Base-by-base conservation (phyloP, 1,139 yeast species). In the Kodamaea plutei region DNA sequence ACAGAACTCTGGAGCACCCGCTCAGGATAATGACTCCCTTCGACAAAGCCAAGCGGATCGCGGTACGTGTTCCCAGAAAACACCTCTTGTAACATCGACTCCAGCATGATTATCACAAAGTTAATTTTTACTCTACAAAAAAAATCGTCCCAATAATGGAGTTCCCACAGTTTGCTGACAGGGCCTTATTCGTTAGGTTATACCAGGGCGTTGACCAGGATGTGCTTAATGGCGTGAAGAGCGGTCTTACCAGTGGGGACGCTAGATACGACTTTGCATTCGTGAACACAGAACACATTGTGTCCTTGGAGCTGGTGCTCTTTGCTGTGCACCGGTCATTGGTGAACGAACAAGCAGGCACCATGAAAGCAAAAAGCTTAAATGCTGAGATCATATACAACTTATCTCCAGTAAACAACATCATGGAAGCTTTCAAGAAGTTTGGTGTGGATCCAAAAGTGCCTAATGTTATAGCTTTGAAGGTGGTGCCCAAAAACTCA, bases 351-450 rank as follows among this genome's bases (percentile, higher is more conserved):
- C 36, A 30, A 4, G 45, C 48, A 15, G 56, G 45, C 3, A 40
- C 46, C 13, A 60, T 58, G 61, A 56, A 54, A 38, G 68, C 74
- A 21, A 64, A 62, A 28, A 58, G 69, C 1, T 47, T 68, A 33
- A 58, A 66, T 39, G 60, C 73, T 0, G 73, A 68, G 39, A 61
- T 67, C 21, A 57, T 68, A 15, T 56, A 60, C 40, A 63, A 56
- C 38, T 52, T 68, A 36, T 62, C 69, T 4, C 72, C 73, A 2
- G 53, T 61, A 10, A 68, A 66, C 48, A 67, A 64, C 37, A 63
- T 68, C 27, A 54, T 57, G 52, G 73, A 68, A 35, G 70, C 73
- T 1, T 51, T 68, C 38, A 59, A 54, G 33, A 43, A 61, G 34
- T 68, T 68, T 45, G 73, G 73, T 1, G 56, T 68, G 11, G 67